phyloP scores from a whole-genome alignment of 768 basidiomycete genomes.

The Phylloporus scabripes region DNA sequence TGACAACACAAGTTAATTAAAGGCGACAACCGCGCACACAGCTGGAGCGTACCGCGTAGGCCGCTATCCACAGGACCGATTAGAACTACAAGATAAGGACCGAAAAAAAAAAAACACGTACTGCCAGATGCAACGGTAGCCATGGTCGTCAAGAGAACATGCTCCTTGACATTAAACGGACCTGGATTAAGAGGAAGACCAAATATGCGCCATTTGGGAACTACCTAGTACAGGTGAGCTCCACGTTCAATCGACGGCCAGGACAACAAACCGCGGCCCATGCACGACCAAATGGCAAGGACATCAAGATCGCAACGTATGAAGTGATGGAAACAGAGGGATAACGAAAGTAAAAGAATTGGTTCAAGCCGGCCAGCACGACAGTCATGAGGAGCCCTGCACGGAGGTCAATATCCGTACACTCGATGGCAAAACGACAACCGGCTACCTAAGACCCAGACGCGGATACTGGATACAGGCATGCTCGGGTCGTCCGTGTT shows the following conservation, averaged over 20 bases:
- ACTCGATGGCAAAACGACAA: neutral
- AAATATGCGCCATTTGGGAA: conserved; percentile 49
- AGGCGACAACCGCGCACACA: neutral
- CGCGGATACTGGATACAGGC: conserved; percentile 53
- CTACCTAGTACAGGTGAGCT: conserved; percentile 25
- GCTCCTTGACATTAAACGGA: conserved; percentile 71
- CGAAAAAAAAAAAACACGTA: conserved; percentile 9
- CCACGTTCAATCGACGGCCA: neutral
- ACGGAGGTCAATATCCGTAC: neutral
- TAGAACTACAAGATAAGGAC: neutral
- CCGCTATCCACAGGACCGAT: conserved; percentile 25
- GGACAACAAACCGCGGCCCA: conserved; percentile 43
- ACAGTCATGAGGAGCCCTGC: conserved; percentile 44
- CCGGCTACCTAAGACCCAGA: conserved; percentile 49
- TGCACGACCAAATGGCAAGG: conserved; percentile 61
- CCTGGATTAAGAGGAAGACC: conserved; percentile 68
- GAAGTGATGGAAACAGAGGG: conserved; percentile 38
- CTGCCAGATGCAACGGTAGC: conserved; percentile 40
- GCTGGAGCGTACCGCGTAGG: conserved; percentile 38
- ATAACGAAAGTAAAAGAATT: conserved; percentile 72
- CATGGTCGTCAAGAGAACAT: conserved; percentile 65
- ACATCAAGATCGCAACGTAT: conserved; percentile 67
- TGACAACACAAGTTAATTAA: neutral
- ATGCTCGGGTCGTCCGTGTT: conserved; percentile 59
- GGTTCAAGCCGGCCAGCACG: conserved; percentile 67